These are phyloP conservation scores for Sarcodon sp. DNA, from an alignment of 768 basidiomycete species.

Conservation along the genomic window DNA sequence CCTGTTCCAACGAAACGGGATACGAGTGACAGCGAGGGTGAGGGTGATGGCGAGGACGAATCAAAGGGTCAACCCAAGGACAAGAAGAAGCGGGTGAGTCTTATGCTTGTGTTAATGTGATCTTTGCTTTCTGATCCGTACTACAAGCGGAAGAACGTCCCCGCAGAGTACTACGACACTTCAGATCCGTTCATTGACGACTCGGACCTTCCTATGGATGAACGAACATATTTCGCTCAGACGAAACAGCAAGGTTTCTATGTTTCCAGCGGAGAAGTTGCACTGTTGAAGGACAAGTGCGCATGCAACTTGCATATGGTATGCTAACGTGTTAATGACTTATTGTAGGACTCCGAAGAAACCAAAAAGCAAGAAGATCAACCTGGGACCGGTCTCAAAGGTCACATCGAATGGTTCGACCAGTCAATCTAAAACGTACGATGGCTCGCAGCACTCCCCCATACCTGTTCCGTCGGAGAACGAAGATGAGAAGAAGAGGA, in stretches of 20 bases:
- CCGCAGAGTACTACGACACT: slow-evolving; percentile 79
- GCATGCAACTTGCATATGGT: slow-evolving; percentile 3
- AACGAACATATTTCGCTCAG: slow-evolving; percentile 82
- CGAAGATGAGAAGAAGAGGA: neutral
- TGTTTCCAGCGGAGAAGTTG: slow-evolving; percentile 81
- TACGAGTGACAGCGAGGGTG: slow-evolving; percentile 39
- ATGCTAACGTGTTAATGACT: neutral
- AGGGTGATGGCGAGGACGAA: slow-evolving; percentile 20
- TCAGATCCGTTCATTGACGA: slow-evolving; percentile 96
- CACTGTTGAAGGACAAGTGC: slow-evolving; percentile 65
- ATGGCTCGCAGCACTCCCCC: neutral
- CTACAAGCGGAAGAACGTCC: slow-evolving; percentile 33
- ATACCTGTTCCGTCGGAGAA: neutral
- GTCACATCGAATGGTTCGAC: slow-evolving; percentile 2
- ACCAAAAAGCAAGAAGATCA: slow-evolving; percentile 50
- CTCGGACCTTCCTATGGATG: slow-evolving; percentile 82
- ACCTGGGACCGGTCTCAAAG: slow-evolving; percentile 7
- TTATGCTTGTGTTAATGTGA: slow-evolving; percentile 3
- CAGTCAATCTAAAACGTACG: slow-evolving; percentile 2
- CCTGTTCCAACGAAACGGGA: slow-evolving; percentile 32
- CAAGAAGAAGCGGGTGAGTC: slow-evolving; percentile 21
- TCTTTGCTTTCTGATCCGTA: neutral
- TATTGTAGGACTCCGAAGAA: slow-evolving; percentile 45
- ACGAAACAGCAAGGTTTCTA: slow-evolving; percentile 92
- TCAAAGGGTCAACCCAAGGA: slow-evolving; percentile 16